Conservation (phyloP, 176 grass and related monocot genomes). For the Avena sativa region DNA sequence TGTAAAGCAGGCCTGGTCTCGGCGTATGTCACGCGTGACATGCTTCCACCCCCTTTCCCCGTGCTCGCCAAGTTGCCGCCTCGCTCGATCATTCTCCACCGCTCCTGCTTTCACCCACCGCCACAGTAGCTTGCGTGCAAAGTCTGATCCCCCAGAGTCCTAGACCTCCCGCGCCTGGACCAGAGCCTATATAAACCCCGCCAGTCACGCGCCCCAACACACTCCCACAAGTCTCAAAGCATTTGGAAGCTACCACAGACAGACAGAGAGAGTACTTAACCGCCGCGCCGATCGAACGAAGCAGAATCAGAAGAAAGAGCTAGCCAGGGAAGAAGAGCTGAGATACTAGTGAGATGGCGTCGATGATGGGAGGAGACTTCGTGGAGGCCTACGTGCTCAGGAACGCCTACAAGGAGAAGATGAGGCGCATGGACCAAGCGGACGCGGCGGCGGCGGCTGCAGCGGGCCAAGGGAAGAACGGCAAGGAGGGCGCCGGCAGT, state of each 20-base stretch:
- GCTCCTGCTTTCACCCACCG: not conserved
- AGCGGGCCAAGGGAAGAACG: not conserved
- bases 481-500: not conserved
- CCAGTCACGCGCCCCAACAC: not conserved
- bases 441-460: not conserved
- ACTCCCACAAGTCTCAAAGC: not conserved
- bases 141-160: not conserved
- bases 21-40: not conserved
- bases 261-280: not conserved
- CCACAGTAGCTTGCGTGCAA: conserved; percentile 33
- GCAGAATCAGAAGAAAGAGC: not conserved
- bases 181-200: conserved; percentile 27
- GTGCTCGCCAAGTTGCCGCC: conserved; percentile 25
- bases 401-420: conserved; percentile 63
- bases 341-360: conserved; percentile 38
- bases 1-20: not conserved
- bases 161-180: no score
- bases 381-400: conserved; percentile 63
- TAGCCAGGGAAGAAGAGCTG: no score
- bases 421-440: conserved; percentile 44
- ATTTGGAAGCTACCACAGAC: not conserved
- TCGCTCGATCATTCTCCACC: not conserved
- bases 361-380: conserved; percentile 66
- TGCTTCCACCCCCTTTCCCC: not conserved
- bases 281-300: not conserved